A percentile compares a stretch with the other conserved stretches of the same genome.
phyloP scores from a whole-genome alignment of 306 rosid genomes.

The Coriaria nepalensis region DNA sequence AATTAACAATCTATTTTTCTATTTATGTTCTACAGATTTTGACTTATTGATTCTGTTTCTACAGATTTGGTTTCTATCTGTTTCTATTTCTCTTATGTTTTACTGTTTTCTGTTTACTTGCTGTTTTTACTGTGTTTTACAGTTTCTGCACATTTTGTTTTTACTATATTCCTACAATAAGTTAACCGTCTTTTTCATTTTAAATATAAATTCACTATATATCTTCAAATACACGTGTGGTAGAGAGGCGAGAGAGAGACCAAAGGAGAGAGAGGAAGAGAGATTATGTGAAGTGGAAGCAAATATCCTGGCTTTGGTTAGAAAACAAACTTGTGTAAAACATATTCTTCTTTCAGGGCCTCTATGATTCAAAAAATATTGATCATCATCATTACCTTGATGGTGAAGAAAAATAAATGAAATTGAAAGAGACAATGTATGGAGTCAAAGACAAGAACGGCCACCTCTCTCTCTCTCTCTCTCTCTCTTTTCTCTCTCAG shows the following conservation, averaged over 20 bases:
- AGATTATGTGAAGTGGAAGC: conserved; percentile 87
- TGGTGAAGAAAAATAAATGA: conserved; percentile 42
- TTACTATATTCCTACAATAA: too few species aligned
- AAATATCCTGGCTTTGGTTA: conserved; percentile 51
- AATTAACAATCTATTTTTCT: too few species aligned
- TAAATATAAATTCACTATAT: conserved; percentile 17
- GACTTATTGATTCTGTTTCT: too few species aligned
- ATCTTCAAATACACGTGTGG: conserved; percentile 53
- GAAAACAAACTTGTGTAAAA: conserved; percentile 31
- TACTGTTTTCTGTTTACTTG: too few species aligned
- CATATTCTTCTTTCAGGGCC: conserved; percentile 9
- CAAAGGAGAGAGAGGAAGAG: conserved; percentile 14
- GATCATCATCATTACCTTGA: conserved; percentile 36
- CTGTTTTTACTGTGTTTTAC: too few species aligned
- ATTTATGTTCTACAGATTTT: too few species aligned
- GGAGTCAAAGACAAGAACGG: conserved; percentile 86
- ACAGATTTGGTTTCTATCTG: too few species aligned
- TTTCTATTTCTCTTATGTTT: too few species aligned
- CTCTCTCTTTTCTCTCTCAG: conserved; percentile 9
- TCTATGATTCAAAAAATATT: conserved; percentile 9
- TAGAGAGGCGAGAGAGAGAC: not conserved
- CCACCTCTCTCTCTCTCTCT: conserved; percentile 28
- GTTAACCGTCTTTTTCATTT: too few species aligned
- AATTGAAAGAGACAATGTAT: conserved; percentile 21
- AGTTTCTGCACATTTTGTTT: too few species aligned